phyloP scores from a whole-genome alignment of 257 asterid species.

The Solanum sitiens region DNA sequence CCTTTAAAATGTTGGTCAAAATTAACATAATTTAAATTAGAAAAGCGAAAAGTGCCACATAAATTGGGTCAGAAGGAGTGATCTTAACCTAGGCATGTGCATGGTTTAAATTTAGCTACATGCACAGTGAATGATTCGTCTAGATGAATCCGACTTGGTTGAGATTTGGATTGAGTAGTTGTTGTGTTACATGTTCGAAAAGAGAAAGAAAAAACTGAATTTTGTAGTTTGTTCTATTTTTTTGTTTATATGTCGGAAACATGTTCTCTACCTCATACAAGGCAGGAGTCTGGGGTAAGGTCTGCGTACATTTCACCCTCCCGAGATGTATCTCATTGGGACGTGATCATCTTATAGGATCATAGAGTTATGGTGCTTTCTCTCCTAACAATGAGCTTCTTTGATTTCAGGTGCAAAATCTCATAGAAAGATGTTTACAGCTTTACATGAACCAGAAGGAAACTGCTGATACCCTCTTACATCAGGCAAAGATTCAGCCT shows the following conservation, averaged over 20 bases:
- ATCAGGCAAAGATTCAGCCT: conserved; percentile 89
- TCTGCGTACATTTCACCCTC: background rate
- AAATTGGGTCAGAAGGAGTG: background rate
- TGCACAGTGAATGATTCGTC: background rate
- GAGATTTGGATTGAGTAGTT: background rate
- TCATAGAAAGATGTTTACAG: conserved; percentile 94
- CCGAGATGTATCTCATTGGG: background rate
- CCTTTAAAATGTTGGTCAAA: background rate
- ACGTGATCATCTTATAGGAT: background rate
- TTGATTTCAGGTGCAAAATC: conserved; percentile 70
- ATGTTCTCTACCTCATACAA: background rate
- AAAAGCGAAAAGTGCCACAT: background rate
- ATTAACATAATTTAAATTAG: background rate
- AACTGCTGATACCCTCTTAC: conserved; percentile 59
- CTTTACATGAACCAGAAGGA: conserved; percentile 90
- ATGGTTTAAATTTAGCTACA: background rate
- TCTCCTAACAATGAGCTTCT: background rate
- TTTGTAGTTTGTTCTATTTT: background rate
- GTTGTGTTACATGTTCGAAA: background rate
- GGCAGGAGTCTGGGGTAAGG: background rate
- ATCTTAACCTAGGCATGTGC: background rate
- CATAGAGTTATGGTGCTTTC: background rate
- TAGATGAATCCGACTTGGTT: background rate
- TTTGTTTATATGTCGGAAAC: background rate
- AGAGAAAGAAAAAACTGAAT: background rate